Conservation (phyloP, 305 asterid genomes). For the Striga hermonthica region DNA sequence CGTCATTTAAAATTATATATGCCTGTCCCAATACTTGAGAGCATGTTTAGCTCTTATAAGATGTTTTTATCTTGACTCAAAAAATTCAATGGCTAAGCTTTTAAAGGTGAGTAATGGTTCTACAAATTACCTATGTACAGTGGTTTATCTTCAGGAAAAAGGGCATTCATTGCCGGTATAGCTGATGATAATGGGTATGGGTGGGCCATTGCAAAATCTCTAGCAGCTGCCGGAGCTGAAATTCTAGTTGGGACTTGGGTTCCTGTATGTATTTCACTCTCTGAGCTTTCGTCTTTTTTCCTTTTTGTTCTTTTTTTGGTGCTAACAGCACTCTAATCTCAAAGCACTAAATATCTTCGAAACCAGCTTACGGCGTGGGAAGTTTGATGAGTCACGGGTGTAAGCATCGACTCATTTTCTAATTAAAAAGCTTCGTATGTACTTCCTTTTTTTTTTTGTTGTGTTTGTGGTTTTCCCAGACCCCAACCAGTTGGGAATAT, state of each 20-base stretch:
- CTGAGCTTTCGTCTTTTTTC: neutral
- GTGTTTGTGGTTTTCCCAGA: neutral
- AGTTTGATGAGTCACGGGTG: slow-evolving; percentile 91
- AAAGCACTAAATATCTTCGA: slow-evolving; percentile 95
- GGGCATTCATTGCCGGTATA: slow-evolving; percentile 94
- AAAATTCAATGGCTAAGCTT: too few species aligned
- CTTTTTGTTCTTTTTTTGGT: neutral
- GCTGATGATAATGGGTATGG: slow-evolving; percentile 99
- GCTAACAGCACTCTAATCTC: slow-evolving; percentile 16
- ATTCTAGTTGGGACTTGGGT: slow-evolving; percentile 99
- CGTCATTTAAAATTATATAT: too few species aligned
- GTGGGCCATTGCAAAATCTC: slow-evolving; percentile 98
- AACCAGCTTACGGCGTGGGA: slow-evolving; percentile 88
- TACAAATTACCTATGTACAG: too few species aligned
- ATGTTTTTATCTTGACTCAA: too few species aligned
- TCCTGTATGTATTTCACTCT: slow-evolving; percentile 62
- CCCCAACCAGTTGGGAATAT: too few species aligned
- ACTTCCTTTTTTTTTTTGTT: slow-evolving; percentile 1
- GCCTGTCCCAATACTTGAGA: too few species aligned
- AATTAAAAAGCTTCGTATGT: too few species aligned
- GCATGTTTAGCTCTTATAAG: neutral
- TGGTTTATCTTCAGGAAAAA: slow-evolving; percentile 61
- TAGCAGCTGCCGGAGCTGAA: slow-evolving; percentile 99
- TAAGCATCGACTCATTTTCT: slow-evolving; percentile 34
- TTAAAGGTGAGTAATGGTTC: too few species aligned